Percentiles rank a stretch among this genome's conserved stretches.
Evolutionary conservation across 768 basidiomycete species (phyloP).

Genomic region (Auricularia cornea): DNA sequence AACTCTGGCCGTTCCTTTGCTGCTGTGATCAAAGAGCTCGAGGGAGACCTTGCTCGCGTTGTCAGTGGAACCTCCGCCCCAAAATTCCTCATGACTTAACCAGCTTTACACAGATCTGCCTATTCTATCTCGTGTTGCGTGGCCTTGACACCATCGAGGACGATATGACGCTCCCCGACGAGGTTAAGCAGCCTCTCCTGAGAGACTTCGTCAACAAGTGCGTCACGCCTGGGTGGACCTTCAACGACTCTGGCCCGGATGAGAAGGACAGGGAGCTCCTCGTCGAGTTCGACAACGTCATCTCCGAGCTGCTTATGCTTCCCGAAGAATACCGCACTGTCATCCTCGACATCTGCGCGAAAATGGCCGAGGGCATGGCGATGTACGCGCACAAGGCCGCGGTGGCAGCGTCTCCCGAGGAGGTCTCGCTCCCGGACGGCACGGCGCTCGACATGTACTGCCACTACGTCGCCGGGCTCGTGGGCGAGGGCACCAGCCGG

Average conservation of each 20-base stretch:
- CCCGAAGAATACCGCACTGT: conserved; percentile 49
- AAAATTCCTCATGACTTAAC: too few species aligned
- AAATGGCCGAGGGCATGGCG: conserved; percentile 95
- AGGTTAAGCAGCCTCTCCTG: conserved; percentile 77
- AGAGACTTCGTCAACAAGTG: conserved; percentile 75
- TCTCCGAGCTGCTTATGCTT: conserved; percentile 70
- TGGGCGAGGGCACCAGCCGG: conserved; percentile 89
- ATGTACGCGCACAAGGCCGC: conserved; percentile 84
- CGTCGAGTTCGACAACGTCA: conserved; percentile 71
- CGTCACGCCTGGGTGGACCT: conserved; percentile 82
- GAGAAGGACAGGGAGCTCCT: conserved; percentile 86
- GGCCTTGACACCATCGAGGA: conserved; percentile 97
- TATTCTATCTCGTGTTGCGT: conserved; percentile 91
- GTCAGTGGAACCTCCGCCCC: too few species aligned
- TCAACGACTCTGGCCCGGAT: conserved; percentile 67
- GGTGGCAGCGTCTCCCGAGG: conserved; percentile 59
- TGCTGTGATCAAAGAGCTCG: conserved; percentile 90
- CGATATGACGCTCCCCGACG: conserved; percentile 90
- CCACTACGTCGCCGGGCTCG: conserved; percentile 96
- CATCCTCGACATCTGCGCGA: conserved; percentile 73
- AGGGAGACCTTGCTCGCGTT: conserved; percentile 87
- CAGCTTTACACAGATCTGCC: conserved; percentile 88
- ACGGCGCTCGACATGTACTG: conserved; percentile 95
- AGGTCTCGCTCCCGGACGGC: conserved; percentile 27
- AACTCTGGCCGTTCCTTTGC: conserved; percentile 82